Evolutionary conservation across 164 flowering plant species (phyloP).

Genomic region (grape (Vitis vinifera)): DNA sequence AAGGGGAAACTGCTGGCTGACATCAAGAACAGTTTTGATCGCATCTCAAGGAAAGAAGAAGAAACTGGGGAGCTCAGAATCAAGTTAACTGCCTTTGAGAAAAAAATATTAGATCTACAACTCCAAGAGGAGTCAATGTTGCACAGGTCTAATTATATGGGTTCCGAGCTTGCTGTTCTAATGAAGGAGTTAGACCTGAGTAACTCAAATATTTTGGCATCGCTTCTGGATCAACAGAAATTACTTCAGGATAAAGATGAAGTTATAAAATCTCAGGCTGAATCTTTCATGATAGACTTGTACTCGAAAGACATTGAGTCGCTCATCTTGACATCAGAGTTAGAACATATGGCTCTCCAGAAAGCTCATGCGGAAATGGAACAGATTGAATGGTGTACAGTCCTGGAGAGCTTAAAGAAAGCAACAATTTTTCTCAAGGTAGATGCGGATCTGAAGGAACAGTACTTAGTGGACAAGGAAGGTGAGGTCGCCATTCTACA

Average conservation of each 20-base stretch:
- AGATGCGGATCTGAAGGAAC: conserved; percentile 42
- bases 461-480: conserved; percentile 34
- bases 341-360: conserved; percentile 39
- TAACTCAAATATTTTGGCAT: conserved; percentile 31
- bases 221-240: conserved; percentile 57
- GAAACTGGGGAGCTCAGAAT: conserved; percentile 57
- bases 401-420: conserved; percentile 41
- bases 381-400: conserved; percentile 1
- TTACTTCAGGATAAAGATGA: conserved; percentile 50
- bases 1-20: conserved; percentile 79
- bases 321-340: conserved; percentile 46
- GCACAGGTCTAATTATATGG: conserved; percentile 72
- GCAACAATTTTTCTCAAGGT: conserved; percentile 43
- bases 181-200: conserved; percentile 68
- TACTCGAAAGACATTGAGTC: conserved; percentile 61
- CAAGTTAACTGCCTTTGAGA: conserved; percentile 62
- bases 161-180: conserved; percentile 63
- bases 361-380: conserved; percentile 29
- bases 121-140: conserved; percentile 80
- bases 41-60: conserved; percentile 64
- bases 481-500: conserved; percentile 35
- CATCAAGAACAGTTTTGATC: conserved; percentile 70
- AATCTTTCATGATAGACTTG: conserved; percentile 33
- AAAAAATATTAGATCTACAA: conserved; percentile 67
- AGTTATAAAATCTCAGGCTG: conserved; percentile 36